Conservation (phyloP, 345 rosid genomes). For the Mercurialis annua region DNA sequence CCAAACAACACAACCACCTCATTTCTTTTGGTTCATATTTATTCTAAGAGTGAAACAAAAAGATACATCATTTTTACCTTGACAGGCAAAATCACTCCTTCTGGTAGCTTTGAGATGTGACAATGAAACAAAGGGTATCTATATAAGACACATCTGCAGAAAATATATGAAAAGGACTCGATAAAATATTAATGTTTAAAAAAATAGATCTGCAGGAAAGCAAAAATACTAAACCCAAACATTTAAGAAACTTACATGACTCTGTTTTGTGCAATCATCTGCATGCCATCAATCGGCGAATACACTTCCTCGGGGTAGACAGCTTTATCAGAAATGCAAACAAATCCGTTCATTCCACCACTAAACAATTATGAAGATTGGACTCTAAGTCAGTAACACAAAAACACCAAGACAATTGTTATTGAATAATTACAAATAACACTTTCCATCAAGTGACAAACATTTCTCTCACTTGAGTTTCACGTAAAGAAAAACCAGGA, state of each 20-base stretch:
- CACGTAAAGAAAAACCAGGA: neutral
- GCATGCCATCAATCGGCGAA: conserved; percentile 24
- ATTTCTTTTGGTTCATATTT: neutral
- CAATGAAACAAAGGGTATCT: conserved; percentile 22
- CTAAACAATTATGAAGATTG: conserved; percentile 14
- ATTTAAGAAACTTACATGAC: conserved; percentile 29
- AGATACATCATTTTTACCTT: conserved; percentile 10
- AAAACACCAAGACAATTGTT: neutral
- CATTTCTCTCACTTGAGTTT: neutral
- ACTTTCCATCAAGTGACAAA: neutral
- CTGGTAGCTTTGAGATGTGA: conserved; percentile 19
- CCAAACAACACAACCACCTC: neutral
- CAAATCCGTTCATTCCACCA: conserved; percentile 32
- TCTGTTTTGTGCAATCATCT: conserved; percentile 14
- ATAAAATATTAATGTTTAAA: too few relatives aligned
- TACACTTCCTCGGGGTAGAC: conserved; percentile 12
- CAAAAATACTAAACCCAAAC: neutral
- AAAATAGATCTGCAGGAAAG: neutral
- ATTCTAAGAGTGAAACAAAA: neutral
- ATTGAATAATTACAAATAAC: neutral
- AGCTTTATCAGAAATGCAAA: conserved; percentile 8
- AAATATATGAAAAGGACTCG: neutral
- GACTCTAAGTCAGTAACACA: neutral
- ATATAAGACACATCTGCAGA: conserved; percentile 23
- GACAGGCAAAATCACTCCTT: conserved; percentile 17